Percentiles rank a stretch among this genome's conserved stretches.
Conservation (phyloP, 345 rosid genomes). For the Trapa bicornis region DNA sequence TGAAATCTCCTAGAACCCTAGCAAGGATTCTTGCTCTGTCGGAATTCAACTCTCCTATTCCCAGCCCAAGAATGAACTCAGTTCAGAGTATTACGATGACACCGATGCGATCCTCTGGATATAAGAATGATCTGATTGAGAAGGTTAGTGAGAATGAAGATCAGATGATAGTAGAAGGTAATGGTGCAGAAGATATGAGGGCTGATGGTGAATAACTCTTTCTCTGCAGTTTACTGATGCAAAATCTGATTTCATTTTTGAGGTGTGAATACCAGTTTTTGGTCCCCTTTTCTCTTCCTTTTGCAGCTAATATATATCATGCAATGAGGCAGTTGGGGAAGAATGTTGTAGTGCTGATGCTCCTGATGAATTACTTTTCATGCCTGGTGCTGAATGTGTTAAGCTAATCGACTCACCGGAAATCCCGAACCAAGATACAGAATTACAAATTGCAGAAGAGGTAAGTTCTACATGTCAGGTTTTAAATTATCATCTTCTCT, state of each 20-base stretch:
- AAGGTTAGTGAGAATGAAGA: constrained; percentile 19
- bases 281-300: constrained; percentile 1
- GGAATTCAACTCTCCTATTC: constrained; percentile 54
- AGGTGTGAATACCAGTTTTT: not conserved
- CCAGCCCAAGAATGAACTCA: constrained; percentile 57
- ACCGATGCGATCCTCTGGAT: constrained; percentile 34
- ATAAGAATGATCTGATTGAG: constrained; percentile 19
- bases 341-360: constrained; percentile 2
- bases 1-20: constrained; percentile 41
- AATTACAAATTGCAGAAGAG: not conserved
- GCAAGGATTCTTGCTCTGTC: constrained; percentile 81
- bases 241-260: not conserved
- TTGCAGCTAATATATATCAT: constrained; percentile 18
- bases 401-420: not conserved
- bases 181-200: not conserved
- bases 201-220: not conserved
- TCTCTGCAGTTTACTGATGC: not conserved
- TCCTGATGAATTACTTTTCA: constrained; percentile 16
- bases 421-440: not conserved
- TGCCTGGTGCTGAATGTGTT: constrained; percentile 2
- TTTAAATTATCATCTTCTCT: not conserved
- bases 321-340: constrained; percentile 22
- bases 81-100: constrained; percentile 31
- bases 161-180: constrained; percentile 24
- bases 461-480: not conserved